A percentile compares a stretch with the other conserved stretches of the same genome.
Conservation (phyloP, 164 flowering plant species). For the Macadamia tetraphylla region DNA sequence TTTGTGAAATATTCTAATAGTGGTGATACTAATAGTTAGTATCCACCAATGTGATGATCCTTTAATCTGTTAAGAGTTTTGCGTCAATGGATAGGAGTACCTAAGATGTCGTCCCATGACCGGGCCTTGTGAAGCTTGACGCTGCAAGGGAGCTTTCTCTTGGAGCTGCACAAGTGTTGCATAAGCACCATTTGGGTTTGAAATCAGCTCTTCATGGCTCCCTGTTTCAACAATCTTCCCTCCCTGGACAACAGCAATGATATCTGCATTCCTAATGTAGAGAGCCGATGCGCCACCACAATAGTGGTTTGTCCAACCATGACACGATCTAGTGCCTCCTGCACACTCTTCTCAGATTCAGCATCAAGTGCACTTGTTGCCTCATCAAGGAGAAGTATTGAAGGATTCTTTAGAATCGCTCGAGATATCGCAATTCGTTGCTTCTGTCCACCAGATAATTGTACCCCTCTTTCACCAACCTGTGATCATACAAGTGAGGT, state of each 20-base stretch:
- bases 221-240: constrained; percentile 88
- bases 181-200: constrained; percentile 60
- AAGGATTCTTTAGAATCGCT: constrained; percentile 90
- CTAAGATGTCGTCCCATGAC: constrained; percentile 48
- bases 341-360: constrained; percentile 95
- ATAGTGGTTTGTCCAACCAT: constrained; percentile 95
- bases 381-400: constrained; percentile 82
- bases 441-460: constrained; percentile 95
- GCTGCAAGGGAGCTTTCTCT: constrained; percentile 48
- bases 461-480: constrained; percentile 97
- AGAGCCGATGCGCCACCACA: constrained; percentile 91
- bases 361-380: constrained; percentile 97
- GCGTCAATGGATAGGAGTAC: constrained; percentile 21
- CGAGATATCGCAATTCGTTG: constrained; percentile 91
- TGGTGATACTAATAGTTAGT: no score
- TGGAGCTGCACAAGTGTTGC: constrained; percentile 76
- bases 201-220: constrained; percentile 81
- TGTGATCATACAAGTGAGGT: constrained; percentile 15
- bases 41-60: no score
- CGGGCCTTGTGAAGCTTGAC: constrained; percentile 34
- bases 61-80: no score
- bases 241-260: constrained; percentile 74
- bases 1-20: no score
- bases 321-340: constrained; percentile 91
- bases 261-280: constrained; percentile 89